A percentile compares a stretch with the other conserved stretches of the same genome.
phyloP scores from a whole-genome alignment of 164 flowering plant species.

The Protea cynaroides region DNA sequence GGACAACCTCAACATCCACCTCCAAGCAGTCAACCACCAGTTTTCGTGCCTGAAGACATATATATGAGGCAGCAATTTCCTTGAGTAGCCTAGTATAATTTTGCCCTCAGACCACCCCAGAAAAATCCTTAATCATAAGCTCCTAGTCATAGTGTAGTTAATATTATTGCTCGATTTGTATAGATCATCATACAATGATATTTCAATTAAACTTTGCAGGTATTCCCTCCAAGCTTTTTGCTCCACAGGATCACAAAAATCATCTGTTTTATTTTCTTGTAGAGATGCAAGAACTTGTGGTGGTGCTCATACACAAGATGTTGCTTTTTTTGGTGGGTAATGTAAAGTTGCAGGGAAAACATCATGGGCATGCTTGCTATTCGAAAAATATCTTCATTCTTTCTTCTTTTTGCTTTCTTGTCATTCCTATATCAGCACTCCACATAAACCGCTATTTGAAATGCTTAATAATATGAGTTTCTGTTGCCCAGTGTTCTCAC shows the following conservation, averaged over 20 bases:
- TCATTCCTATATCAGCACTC: no score
- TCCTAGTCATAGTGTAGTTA: neutral
- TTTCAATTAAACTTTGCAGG: neutral
- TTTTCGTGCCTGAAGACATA: conserved; percentile 83
- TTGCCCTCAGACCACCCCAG: neutral
- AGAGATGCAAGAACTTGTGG: no score
- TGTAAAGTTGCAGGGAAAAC: neutral
- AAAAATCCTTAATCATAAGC: neutral
- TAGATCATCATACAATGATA: neutral
- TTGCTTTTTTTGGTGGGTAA: neutral
- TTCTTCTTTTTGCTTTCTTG: no score
- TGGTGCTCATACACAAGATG: no score
- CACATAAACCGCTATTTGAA: no score
- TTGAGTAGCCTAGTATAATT: conserved; percentile 11
- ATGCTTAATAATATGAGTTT: no score
- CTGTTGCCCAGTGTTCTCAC: no score
- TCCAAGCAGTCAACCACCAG: conserved; percentile 43
- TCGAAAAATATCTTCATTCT: neutral
- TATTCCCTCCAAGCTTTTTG: neutral
- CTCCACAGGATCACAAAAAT: neutral
- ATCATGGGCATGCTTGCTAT: neutral
- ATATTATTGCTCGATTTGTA: neutral
- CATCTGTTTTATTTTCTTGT: neutral
- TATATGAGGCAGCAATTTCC: conserved; percentile 62
- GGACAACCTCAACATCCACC: conserved; percentile 66